Evolutionary conservation across 129 eudicot genomes (phyloP), one percentile per base, ranked within the genome.

Genomic region (Silybum marianum): DNA sequence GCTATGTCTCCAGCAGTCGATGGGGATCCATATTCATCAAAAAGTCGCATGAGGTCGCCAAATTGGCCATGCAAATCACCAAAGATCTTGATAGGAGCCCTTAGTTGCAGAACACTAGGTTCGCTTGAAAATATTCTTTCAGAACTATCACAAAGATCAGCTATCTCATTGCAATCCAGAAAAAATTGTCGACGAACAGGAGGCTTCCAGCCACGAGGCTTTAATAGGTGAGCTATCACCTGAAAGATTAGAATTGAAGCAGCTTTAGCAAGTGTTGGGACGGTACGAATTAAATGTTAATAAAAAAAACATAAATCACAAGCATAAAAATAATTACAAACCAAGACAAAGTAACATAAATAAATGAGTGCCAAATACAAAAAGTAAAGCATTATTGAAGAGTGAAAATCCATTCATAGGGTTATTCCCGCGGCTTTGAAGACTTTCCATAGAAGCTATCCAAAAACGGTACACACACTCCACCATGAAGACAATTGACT

Each of bases 31-130:
- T 96, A 96, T 83, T 96, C 99, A 73, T 96, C 98, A 90, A 96
- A 96, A 72, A 96, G 95, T 39, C 99, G 88, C 99, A 96, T 96
- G 75, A 96, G 97, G 77, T 96, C 99, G 21, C 99, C 99, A 89
- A 96, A 96, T 77, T 96, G 99, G 48, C 99, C 99, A 18, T 96
- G 99, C 81, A 96, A 86, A 88, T 96, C 99, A 82, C 99, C 99
- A 87, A 96, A 96, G 76, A 96, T 96, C 86, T 96, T 96, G 40
- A 93, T 96, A 69, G 99, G 99, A 84, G 99, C 99, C 88, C 82
- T 88, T n/a, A 96, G 96, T 79, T 96, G 97, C 71, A 96, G 83
- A 69, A 96, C 99, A 84, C 92, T 96, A 9, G 98, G 98, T 80
- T 96, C 99, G 84, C 99, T 91, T 3, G 95, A 80, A 88, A 96